Evolutionary conservation across 345 rosid genomes (phyloP), one percentile per base, ranked within the genome.

Genomic region (Corchorus capsularis): DNA sequence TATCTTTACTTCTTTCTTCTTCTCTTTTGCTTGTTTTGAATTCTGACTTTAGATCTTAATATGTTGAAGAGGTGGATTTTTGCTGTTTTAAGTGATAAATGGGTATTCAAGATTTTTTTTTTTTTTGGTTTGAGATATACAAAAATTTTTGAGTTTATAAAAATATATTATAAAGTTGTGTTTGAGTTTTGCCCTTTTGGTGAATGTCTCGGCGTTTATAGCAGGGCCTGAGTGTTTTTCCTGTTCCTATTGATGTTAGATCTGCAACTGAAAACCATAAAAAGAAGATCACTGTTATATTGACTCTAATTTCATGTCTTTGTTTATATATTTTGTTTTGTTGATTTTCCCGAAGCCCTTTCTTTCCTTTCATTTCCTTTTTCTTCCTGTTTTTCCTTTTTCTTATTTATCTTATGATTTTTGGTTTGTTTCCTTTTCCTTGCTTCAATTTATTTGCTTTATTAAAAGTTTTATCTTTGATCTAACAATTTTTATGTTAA

Each of bases 131-230:
- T 39, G 43, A 27, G 27, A 27, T 27, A 27, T 39, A 39, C 41
- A 10, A 39, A 69, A 75, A 75, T 59, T 43, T 59, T 47, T 52
- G 16, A 50, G 57, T 27, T 27, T 27, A 68, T 34, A 78, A 39
- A 64, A 20, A 56, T 62, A 47, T 22, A 76, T 52, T 0, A 2
- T 67, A 47, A 47, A 72, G 62, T 72, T 47, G 34, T 71, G 70
- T 80, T 73, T 55, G 69, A 79, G 80, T 67, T 76, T 89, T 90
- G 73, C 91, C 87, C 83, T 88, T 89, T 88, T 80, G 52, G 89
- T 88, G 91, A 88, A 80, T 91, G 91, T 88, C 85, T 89, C 78
- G 87, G 91, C 79, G 94, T 91, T 89, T 89, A 75, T 81, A 82
- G 89, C 82, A 87, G 86, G 72, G 73, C 45, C 78, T 74, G 82